Evolutionary conservation across 2,329 filamentous ascomycete genomes (phyloP).

Genomic region (Ophiobolus disseminans): DNA sequence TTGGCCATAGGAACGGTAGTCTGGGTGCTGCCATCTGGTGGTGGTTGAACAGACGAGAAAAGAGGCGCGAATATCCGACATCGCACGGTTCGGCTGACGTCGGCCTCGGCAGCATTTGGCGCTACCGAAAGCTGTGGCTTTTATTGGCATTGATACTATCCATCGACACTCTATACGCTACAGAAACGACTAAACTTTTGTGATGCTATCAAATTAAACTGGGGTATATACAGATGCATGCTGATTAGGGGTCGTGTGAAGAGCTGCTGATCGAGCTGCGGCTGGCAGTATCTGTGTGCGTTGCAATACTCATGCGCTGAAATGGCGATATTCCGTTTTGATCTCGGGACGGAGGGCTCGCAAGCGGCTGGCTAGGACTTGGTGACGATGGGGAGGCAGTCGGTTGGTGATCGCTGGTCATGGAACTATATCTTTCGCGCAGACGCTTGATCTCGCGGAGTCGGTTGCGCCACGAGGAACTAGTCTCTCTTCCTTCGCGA

Average conservation of each 20-base stretch:
- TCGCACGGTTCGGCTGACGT: slow-evolving; percentile 14
- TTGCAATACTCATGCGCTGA: slow-evolving; percentile 46
- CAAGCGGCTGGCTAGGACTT: slow-evolving; percentile 23
- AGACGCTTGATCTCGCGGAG: slow-evolving; percentile 84
- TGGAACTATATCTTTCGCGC: slow-evolving; percentile 63
- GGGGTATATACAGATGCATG: slow-evolving; percentile 1
- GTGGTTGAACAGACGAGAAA: slow-evolving; percentile 5
- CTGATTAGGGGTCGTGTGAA: slow-evolving; percentile 36
- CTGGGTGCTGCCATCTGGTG: slow-evolving; percentile 52
- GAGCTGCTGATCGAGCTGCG: slow-evolving; percentile 47
- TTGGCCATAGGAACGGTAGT: slow-evolving; percentile 57
- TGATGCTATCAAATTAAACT: neutral
- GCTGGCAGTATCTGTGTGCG: slow-evolving; percentile 47
- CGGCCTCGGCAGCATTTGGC: slow-evolving; percentile 12
- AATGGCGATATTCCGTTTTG: slow-evolving; percentile 39
- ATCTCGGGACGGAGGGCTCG: slow-evolving; percentile 38
- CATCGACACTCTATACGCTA: no score
- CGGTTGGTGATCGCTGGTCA: slow-evolving; percentile 12
- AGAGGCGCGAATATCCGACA: slow-evolving; percentile 1
- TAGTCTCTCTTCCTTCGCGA: slow-evolving; percentile 77
- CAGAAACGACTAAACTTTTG: slow-evolving; percentile 2
- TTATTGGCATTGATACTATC: no score
- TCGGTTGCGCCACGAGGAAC: slow-evolving; percentile 88
- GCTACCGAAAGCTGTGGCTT: no score
- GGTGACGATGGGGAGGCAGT: slow-evolving; percentile 33